Evolutionary conservation across 176 grass and related monocot species (phyloP).

Genomic region (Lolium perenne): DNA sequence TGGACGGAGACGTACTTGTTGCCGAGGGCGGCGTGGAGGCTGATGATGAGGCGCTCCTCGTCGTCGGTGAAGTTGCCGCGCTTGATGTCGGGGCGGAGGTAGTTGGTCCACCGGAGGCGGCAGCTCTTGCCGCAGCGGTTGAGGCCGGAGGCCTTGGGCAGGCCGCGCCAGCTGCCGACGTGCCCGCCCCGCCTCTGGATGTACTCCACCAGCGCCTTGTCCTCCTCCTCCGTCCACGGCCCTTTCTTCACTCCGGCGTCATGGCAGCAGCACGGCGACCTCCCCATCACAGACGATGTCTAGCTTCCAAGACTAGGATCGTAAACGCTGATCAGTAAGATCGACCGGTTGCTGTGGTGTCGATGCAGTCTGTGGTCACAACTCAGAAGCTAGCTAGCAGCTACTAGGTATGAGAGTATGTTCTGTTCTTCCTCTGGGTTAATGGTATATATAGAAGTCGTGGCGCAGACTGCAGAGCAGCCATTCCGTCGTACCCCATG

Average conservation of each 20-base stretch:
- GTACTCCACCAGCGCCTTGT: constrained; percentile 54
- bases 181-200: constrained; percentile 54
- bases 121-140: constrained; percentile 87
- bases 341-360: not conserved
- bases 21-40: constrained; percentile 65
- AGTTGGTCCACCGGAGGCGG: constrained; percentile 84
- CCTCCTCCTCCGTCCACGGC: constrained; percentile 81
- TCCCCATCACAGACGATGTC: constrained; percentile 45
- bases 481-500: not conserved
- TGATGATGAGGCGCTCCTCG: constrained; percentile 74
- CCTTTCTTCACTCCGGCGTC: constrained; percentile 59
- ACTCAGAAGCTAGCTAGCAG: not conserved
- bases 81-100: constrained; percentile 90
- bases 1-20: constrained; percentile 60
- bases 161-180: constrained; percentile 60
- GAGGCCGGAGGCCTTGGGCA: constrained; percentile 59
- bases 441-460: constrained; percentile 33
- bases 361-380: not conserved
- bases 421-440: not conserved
- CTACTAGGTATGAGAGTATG: not conserved
- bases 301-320: no score
- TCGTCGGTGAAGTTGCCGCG: constrained; percentile 75
- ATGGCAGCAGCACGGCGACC: constrained; percentile 68
- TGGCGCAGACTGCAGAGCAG: not conserved
- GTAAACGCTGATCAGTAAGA: not conserved